Conservation (phyloP, 495 filamentous ascomycete genomes). For the Aspergillus affinis region DNA sequence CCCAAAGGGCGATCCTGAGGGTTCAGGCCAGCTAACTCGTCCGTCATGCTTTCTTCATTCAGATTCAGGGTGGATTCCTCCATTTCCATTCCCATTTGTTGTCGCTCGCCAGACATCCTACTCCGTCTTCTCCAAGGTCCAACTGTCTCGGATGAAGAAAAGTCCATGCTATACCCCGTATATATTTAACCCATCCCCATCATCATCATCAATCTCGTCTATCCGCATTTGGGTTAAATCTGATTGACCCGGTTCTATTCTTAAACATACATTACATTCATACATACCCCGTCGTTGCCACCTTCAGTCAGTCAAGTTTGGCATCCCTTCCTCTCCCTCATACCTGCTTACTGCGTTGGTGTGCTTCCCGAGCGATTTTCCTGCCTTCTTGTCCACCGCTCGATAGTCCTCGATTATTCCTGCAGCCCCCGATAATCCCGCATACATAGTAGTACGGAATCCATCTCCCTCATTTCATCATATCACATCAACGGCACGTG, state of each 20-base stretch:
- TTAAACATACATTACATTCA: background rate
- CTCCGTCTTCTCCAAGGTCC: no score
- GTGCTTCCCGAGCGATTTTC: constrained; percentile 23
- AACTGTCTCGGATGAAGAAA: no score
- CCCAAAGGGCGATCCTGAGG: background rate
- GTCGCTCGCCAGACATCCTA: no score
- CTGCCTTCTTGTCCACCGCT: constrained; percentile 4
- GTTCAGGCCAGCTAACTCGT: background rate
- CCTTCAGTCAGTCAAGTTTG: background rate
- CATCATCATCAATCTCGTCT: background rate
- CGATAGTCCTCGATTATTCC: no score
- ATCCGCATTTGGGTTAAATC: background rate
- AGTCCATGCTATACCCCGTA: no score
- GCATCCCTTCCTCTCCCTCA: constrained; percentile 10
- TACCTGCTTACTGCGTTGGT: constrained; percentile 7
- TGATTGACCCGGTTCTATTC: background rate
- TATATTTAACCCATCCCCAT: background rate
- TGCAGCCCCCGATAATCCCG: constrained; percentile 22
- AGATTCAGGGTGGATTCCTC: background rate
- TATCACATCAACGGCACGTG: constrained; percentile 11
- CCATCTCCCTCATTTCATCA: background rate
- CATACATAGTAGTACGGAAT: constrained; percentile 11
- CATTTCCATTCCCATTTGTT: background rate
- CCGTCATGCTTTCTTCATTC: constrained; percentile 2
- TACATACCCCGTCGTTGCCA: background rate